Evolutionary conservation across 2,329 filamentous ascomycete genomes (phyloP).

Genomic region (Harringtonia lauricola): DNA sequence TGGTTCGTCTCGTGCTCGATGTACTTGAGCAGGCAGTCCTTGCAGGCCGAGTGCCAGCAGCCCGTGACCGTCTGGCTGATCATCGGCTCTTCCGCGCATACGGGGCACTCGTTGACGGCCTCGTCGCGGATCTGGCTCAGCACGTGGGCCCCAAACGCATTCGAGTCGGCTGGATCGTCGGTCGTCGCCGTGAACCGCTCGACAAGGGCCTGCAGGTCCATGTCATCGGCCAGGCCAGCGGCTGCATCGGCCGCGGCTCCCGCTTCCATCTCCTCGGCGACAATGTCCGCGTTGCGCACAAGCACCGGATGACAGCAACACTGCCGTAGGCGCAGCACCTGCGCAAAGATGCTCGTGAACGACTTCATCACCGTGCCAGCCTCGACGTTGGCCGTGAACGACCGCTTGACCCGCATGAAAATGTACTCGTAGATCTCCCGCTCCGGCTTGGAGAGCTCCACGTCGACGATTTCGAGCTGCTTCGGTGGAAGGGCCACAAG

Average conservation of each 20-base stretch:
- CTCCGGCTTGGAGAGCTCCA: constrained; percentile 77
- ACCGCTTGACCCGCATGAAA: constrained; percentile 68
- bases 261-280: constrained; percentile 81
- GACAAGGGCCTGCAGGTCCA: constrained; percentile 84
- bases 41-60: constrained; percentile 97
- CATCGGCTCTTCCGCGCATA: constrained; percentile 95
- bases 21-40: constrained; percentile 80
- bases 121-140: constrained; percentile 87
- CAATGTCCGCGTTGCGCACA: constrained; percentile 72
- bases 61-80: constrained; percentile 86
- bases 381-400: constrained; percentile 78
- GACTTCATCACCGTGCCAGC: constrained; percentile 90
- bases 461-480: constrained; percentile 72
- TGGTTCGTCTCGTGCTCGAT: constrained; percentile 79
- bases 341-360: constrained; percentile 94
- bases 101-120: constrained; percentile 78
- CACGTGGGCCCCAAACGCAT: constrained; percentile 73
- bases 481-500: constrained; percentile 76
- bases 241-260: constrained; percentile 65
- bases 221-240: constrained; percentile 81
- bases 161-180: constrained; percentile 50
- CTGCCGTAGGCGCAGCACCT: constrained; percentile 85
- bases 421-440: constrained; percentile 90
- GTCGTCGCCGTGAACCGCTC: constrained; percentile 67
- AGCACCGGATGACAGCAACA: constrained; percentile 89